These are phyloP conservation scores for Euphorbia schlechtendalii DNA, from an alignment of 441 rosid genomes.

Conservation along the genomic window DNA sequence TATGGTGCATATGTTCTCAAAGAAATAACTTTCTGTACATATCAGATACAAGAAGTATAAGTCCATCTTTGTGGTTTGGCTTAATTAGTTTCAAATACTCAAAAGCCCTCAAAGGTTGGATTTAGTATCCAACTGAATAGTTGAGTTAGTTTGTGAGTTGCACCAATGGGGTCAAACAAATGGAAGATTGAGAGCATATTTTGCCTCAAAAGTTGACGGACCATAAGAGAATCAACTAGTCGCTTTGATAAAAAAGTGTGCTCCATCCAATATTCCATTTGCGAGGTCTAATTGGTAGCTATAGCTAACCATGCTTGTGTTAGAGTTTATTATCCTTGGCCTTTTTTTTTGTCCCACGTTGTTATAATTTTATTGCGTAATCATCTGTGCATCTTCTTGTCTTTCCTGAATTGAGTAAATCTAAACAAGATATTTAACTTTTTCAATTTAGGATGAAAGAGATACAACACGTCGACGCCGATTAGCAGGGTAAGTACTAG, in stretches of 20 bases:
- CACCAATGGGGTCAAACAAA: no score
- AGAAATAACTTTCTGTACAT: no score
- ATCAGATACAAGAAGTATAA: no score
- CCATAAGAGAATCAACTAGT: neutral
- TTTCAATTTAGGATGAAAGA: conserved; percentile 40
- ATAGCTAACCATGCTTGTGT: neutral
- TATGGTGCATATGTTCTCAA: no score
- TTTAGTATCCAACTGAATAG: no score
- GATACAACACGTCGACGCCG: conserved; percentile 36
- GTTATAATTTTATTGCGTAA: neutral
- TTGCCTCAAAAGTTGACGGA: no score
- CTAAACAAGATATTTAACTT: conserved; percentile 8
- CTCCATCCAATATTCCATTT: neutral
- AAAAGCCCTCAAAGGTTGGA: no score
- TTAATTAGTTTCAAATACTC: no score
- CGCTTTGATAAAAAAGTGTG: neutral
- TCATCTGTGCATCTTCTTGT: neutral
- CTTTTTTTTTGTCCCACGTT: neutral
- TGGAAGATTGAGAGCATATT: no score
- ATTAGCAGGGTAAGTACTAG: conserved; percentile 50
- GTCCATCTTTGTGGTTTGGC: no score
- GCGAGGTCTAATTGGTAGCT: neutral
- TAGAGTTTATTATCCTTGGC: neutral
- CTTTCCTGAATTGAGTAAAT: conserved; percentile 3
- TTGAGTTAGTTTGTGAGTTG: no score